These are phyloP conservation scores for Asterionellopsis glacialis DNA, from an alignment of 108 stramenopile species.

Conservation along the genomic window DNA sequence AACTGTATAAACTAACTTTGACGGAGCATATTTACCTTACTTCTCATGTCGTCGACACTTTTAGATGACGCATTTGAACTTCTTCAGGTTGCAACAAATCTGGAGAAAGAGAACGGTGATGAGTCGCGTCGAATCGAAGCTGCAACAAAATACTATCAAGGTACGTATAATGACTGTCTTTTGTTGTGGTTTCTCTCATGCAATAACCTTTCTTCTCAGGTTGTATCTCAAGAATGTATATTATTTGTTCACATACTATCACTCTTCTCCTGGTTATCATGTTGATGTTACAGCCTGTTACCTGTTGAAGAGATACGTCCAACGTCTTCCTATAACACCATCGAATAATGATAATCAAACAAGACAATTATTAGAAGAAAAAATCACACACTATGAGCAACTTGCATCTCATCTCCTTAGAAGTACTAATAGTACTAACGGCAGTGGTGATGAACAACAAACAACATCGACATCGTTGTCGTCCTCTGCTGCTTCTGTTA, in stretches of 20 bases:
- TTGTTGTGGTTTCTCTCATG: background rate
- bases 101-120: conserved; percentile 24
- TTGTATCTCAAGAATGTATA: too few species aligned
- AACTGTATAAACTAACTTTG: too few species aligned
- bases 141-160: conserved; percentile 24
- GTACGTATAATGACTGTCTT: background rate
- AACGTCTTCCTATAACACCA: conserved; percentile 9
- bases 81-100: conserved; percentile 33
- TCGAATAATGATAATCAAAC: background rate
- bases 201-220: too few species aligned
- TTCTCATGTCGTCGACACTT: background rate
- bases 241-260: too few species aligned
- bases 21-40: too few species aligned
- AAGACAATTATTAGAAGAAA: conserved; percentile 33
- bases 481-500: too few species aligned
- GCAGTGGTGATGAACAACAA: too few species aligned
- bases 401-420: conserved; percentile 14
- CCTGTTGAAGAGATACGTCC: conserved; percentile 40
- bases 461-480: too few species aligned
- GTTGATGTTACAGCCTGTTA: conserved; percentile 49
- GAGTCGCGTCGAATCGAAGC: conserved; percentile 30
- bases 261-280: background rate
- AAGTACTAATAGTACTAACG: too few species aligned
- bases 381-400: conserved; percentile 42
- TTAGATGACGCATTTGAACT: conserved; percentile 56